Evolutionary conservation across 352 stramenopile species (phyloP).

Genomic region (Pythium folliculosum): DNA sequence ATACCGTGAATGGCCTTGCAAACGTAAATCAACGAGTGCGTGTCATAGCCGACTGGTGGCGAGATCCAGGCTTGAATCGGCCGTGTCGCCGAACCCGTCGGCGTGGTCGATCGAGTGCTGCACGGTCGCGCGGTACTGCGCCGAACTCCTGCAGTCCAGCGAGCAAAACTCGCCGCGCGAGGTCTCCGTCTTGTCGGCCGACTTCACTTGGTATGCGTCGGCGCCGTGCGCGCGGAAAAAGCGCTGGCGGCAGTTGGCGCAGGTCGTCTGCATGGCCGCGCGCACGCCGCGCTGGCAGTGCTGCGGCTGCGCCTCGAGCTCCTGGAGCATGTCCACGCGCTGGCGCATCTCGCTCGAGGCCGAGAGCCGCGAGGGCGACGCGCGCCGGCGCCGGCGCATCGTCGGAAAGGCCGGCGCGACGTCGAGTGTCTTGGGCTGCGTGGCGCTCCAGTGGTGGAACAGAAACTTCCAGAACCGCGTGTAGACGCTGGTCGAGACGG

Average conservation of each 20-base stretch:
- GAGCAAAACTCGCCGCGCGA: conserved; percentile 43
- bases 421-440: background rate
- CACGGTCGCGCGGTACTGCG: conserved; percentile 47
- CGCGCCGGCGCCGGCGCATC: background rate
- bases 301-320: conserved; percentile 22
- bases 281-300: background rate
- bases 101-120: conserved; percentile 42
- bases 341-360: conserved; percentile 18
- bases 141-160: conserved; percentile 66
- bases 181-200: background rate
- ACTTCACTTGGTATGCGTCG: background rate
- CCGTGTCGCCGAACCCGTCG: conserved; percentile 6
- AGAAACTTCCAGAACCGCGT: conserved; percentile 27
- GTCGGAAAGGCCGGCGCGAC: background rate
- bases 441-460: conserved; percentile 11
- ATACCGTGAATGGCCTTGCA: background rate
- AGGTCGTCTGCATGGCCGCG: conserved; percentile 38
- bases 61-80: background rate
- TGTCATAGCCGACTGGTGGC: conserved; percentile 4
- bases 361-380: conserved; percentile 11
- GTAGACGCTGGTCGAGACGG: conserved; percentile 15
- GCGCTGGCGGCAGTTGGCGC: conserved; percentile 51
- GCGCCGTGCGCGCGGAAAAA: conserved; percentile 39
- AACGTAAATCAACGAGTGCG: background rate
- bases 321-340: conserved; percentile 26